Conservation (phyloP, 73 alveolate species). For the Breviolum minutum region DNA sequence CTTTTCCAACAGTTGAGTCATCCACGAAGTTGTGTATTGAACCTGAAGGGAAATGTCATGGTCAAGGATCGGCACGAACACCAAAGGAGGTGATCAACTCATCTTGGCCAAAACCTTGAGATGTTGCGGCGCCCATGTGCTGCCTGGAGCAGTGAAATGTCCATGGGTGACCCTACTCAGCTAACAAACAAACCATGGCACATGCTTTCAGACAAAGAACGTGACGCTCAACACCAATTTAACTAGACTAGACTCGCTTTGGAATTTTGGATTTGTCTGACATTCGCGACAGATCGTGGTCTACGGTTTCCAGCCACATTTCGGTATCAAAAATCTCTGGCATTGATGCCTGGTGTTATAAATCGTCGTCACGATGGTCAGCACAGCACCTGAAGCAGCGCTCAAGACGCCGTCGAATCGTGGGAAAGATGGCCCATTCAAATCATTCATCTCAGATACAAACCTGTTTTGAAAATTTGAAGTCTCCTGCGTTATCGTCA, state of each 20-base stretch:
- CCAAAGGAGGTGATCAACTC: conserved; percentile 74
- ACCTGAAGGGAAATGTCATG: neutral
- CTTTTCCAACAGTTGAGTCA: no score
- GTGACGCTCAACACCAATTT: no score
- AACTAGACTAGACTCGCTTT: no score
- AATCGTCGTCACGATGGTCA: neutral
- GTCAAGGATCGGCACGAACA: conserved; percentile 18
- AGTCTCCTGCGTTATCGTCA: no score
- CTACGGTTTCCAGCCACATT: neutral
- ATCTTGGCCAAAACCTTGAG: conserved; percentile 74
- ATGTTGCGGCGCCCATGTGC: conserved; percentile 42
- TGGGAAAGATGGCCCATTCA: neutral
- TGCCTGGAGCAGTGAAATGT: neutral
- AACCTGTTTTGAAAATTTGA: neutral
- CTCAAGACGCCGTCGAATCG: neutral
- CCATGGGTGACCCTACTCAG: neutral
- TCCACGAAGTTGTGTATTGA: neutral
- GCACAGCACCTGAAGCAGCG: conserved; percentile 1
- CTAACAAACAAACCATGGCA: neutral
- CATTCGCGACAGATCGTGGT: no score
- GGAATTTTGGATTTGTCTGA: no score
- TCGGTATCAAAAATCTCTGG: neutral
- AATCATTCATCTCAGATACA: neutral
- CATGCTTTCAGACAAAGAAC: neutral
- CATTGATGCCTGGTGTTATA: neutral